Conservation (phyloP, 148 eudicot genomes). For the Camellia granthamiana region DNA sequence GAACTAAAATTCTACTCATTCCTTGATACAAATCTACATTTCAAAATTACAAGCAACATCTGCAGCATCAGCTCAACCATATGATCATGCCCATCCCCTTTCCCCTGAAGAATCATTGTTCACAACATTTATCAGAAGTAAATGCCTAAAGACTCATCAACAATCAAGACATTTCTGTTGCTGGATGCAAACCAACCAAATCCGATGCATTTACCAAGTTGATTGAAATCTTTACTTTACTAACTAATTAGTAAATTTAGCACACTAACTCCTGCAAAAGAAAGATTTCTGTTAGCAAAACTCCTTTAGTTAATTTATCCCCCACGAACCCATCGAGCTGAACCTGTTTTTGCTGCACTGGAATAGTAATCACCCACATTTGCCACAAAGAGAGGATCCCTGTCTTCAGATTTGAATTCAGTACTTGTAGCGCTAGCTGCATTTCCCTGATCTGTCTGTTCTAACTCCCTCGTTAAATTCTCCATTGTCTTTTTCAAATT, state of each 20-base stretch:
- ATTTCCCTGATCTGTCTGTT: conserved; percentile 47
- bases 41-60: background rate
- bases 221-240: too few relatives aligned
- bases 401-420: conserved; percentile 37
- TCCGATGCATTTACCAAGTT: too few relatives aligned
- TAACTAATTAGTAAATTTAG: too few relatives aligned
- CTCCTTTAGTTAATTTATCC: conserved; percentile 19
- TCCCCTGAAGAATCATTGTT: too few relatives aligned
- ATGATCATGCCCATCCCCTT: background rate
- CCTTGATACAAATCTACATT: background rate
- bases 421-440: conserved; percentile 20
- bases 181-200: too few relatives aligned
- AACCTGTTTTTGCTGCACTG: conserved; percentile 42
- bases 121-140: too few relatives aligned
- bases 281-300: background rate
- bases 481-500: conserved; percentile 80
- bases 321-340: conserved; percentile 61
- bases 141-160: too few relatives aligned
- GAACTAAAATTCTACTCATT: background rate
- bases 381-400: conserved; percentile 93
- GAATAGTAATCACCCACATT: conserved; percentile 79
- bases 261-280: too few relatives aligned
- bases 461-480: conserved; percentile 73
- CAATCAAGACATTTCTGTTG: too few relatives aligned
- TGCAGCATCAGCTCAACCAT: conserved; percentile 4